Percentiles rank a stretch among this genome's conserved stretches.
These are phyloP conservation scores for Postia placenta DNA, from an alignment of 768 basidiomycete species.

Conservation along the genomic window DNA sequence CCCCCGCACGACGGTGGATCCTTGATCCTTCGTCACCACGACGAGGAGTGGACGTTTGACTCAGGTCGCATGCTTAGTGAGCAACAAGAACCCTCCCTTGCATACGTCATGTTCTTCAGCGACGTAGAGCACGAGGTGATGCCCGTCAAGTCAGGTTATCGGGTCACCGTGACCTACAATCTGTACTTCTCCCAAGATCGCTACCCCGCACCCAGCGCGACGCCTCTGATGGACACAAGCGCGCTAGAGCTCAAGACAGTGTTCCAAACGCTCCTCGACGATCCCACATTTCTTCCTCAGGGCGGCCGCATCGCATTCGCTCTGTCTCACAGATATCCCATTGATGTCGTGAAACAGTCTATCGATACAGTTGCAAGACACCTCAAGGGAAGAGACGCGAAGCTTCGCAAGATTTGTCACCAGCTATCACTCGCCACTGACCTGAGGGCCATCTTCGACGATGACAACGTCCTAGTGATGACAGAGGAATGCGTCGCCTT, in stretches of 20 bases:
- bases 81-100: conserved; percentile 16
- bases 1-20: conserved; percentile 39
- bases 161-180: conserved; percentile 42
- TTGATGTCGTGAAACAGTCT: too few relatives aligned
- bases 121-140: conserved; percentile 42
- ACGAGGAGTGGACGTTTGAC: conserved; percentile 31
- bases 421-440: too few relatives aligned
- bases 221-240: background rate
- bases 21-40: conserved; percentile 26
- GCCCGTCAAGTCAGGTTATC: conserved; percentile 33
- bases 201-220: background rate
- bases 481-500: too few relatives aligned
- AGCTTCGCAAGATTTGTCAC: too few relatives aligned
- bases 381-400: too few relatives aligned
- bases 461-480: too few relatives aligned
- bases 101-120: conserved; percentile 37
- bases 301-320: too few relatives aligned
- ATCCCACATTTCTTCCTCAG: conserved; percentile 29
- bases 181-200: conserved; percentile 21
- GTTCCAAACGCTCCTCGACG: conserved; percentile 24
- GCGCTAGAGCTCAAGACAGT: conserved; percentile 7
- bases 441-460: too few relatives aligned
- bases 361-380: too few relatives aligned
- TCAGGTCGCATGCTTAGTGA: conserved; percentile 22
- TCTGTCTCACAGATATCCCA: too few relatives aligned